A percentile compares a stretch with the other conserved stretches of the same genome.
Evolutionary conservation across 2,329 filamentous ascomycete genomes (phyloP).

Genomic region (Fusarium poae): DNA sequence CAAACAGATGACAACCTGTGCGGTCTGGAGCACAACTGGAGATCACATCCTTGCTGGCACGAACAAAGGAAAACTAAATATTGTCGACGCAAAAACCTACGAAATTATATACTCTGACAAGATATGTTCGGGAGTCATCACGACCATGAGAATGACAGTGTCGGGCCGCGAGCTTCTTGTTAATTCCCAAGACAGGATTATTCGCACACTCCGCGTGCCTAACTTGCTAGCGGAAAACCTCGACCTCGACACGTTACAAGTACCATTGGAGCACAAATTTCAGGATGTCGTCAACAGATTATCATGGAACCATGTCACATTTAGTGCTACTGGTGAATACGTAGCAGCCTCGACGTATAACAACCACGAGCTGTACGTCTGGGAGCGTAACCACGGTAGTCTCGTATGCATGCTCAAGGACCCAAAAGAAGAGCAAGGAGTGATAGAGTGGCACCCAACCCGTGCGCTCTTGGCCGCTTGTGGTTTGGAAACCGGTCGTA

Average conservation of each 20-base stretch:
- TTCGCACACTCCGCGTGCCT: conserved; percentile 90
- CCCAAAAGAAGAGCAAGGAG: conserved; percentile 94
- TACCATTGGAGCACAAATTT: conserved; percentile 97
- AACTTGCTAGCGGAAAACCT: conserved; percentile 77
- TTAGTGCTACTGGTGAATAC: conserved; percentile 94
- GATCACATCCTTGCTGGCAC: conserved; percentile 93
- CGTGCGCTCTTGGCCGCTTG: conserved; percentile 90
- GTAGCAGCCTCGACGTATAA: conserved; percentile 97
- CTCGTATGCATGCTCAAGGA: conserved; percentile 97
- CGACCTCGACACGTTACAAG: conserved; percentile 85
- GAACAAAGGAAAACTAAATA: conserved; percentile 95
- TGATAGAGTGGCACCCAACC: conserved; percentile 96
- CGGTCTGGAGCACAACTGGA: conserved; percentile 86
- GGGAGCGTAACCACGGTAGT: conserved; percentile 94
- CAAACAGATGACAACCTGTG: conserved; percentile 93
- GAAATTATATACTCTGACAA: conserved; percentile 91
- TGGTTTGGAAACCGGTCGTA: conserved; percentile 89
- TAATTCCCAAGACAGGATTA: conserved; percentile 94
- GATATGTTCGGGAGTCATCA: conserved; percentile 87
- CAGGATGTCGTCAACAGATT: conserved; percentile 96
- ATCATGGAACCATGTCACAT: conserved; percentile 97
- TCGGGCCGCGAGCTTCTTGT: conserved; percentile 90
- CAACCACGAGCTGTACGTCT: conserved; percentile 98
- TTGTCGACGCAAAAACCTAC: conserved; percentile 85
- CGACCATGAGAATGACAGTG: conserved; percentile 82